Evolutionary conservation across 192 early-diverging fungal species (phyloP), one percentile per base, ranked within the genome.

Genomic region (Allomyces macrogynus): DNA sequence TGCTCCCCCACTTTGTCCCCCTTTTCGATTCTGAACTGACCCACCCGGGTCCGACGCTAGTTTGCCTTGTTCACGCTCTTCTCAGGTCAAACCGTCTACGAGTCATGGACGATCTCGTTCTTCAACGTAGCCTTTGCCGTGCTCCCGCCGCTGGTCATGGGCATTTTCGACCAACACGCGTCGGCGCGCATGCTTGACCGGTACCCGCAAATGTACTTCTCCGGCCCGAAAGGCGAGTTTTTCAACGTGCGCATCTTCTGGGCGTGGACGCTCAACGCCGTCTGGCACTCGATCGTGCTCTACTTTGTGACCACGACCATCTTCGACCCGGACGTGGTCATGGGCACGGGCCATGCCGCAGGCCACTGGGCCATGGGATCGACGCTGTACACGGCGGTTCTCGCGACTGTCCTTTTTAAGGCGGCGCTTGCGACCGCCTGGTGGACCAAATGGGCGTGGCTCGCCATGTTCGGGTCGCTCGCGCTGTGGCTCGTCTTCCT

Each of bases 51-150:
- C 4, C 23, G 5, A 18, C n/a, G 18, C 3, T 7, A 54, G 3
- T 40, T 40, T 75, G 85, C 93, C 3, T 81, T 89, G 68, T 91
- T 90, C 75, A 95, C 93, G 69, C 88, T 89, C 8, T 99, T 95
- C 72, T 94, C 93, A 24, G 95, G 95, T 10, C 84, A 93, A 78
- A 96, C 94, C n/a, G 73, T 99, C 7, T 99, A 95, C 74, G 95
- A 99, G 74, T 92, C 93, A 63, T 99, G 95, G 95, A 94, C 92
- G 0, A 87, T 91, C 66, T 87, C 91, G 0, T 83, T 88, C 62
- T 99, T 91, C 74, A 99, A 93, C 67, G 89, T 99, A 24, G 85
- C 87, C 63, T 94, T 99, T 71, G 92, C 93, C 0, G 85, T 95
- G 43, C 80, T 97, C 75, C 92, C 94, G 44, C 95, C 95, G 1